These are phyloP conservation scores for Neoboletus subvelutipes DNA, from an alignment of 768 basidiomycete genomes.

Conservation along the genomic window DNA sequence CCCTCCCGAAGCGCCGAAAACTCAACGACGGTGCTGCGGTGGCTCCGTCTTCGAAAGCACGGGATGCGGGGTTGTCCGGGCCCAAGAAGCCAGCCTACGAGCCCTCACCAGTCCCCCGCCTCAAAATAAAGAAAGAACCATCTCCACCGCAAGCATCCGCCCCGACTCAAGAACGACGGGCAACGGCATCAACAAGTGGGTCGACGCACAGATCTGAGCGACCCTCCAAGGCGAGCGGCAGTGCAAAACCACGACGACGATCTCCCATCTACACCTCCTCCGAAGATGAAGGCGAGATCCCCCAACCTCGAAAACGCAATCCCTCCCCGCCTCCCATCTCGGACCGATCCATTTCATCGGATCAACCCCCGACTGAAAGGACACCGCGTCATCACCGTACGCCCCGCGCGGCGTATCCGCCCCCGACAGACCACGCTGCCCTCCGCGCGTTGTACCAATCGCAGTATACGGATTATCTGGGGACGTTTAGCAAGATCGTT, in stretches of 20 bases:
- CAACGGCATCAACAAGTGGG: not conserved
- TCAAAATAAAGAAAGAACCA: slow-evolving; percentile 40
- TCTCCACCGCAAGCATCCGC: slow-evolving; percentile 25
- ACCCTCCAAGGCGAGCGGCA: slow-evolving; percentile 15
- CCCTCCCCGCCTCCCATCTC: slow-evolving; percentile 29
- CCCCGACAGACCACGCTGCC: slow-evolving; percentile 48
- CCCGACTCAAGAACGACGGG: slow-evolving; percentile 14
- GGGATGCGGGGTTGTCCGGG: slow-evolving; percentile 25
- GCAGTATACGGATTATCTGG: slow-evolving; percentile 53
- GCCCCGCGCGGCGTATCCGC: slow-evolving; percentile 33
- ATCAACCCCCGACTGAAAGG: slow-evolving; percentile 16
- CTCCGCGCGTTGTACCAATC: slow-evolving; percentile 54
- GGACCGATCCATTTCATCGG: slow-evolving; percentile 24
- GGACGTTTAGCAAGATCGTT: slow-evolving; percentile 44
- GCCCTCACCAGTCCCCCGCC: slow-evolving; percentile 17
- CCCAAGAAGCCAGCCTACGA: slow-evolving; percentile 41
- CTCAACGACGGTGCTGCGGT: slow-evolving; percentile 35
- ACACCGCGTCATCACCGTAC: slow-evolving; percentile 25
- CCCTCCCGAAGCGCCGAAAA: slow-evolving; percentile 43
- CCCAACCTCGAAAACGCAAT: slow-evolving; percentile 28
- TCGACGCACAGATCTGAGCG: slow-evolving; percentile 22
- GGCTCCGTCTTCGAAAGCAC: slow-evolving; percentile 16
- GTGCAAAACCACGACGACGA: slow-evolving; percentile 45
- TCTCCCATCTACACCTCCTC: slow-evolving; percentile 69
- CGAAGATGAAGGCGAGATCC: slow-evolving; percentile 53